Percentiles rank a stretch among this genome's conserved stretches.
Conservation (phyloP, 139 green algal species). For the Chara braunii region DNA sequence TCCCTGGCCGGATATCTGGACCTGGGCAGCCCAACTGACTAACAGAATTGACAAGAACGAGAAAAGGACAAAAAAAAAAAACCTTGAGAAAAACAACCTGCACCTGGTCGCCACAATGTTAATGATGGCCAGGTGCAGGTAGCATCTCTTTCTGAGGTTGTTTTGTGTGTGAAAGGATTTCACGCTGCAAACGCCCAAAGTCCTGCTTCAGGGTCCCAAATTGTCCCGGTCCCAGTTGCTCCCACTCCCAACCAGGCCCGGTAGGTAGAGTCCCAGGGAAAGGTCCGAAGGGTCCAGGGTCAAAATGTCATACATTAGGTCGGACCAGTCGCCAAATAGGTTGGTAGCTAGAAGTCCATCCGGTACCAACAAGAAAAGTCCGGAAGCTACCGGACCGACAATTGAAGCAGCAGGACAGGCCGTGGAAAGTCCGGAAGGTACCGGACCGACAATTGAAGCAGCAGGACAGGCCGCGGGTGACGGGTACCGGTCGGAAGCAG, state of each 20-base stretch:
- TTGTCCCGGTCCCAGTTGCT: background rate
- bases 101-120: too few relatives aligned
- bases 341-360: background rate
- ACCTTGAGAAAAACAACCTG: background rate
- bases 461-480: background rate
- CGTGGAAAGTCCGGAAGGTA: background rate
- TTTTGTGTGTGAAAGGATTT: too few relatives aligned
- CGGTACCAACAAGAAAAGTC: background rate
- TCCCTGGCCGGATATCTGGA: background rate
- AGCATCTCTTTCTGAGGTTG: too few relatives aligned
- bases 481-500: too few relatives aligned
- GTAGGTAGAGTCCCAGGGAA: background rate
- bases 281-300: background rate
- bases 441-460: background rate
- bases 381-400: background rate
- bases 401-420: background rate
- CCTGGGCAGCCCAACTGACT: background rate
- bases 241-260: background rate
- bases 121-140: too few relatives aligned
- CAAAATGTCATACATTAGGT: background rate
- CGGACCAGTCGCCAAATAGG: background rate
- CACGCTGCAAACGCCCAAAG: background rate
- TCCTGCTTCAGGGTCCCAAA: background rate
- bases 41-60: background rate
- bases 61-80: background rate